Evolutionary conservation across 169 alveolate species (phyloP), one percentile per base, ranked within the genome.

Genomic region (Eimeria brunetti): DNA sequence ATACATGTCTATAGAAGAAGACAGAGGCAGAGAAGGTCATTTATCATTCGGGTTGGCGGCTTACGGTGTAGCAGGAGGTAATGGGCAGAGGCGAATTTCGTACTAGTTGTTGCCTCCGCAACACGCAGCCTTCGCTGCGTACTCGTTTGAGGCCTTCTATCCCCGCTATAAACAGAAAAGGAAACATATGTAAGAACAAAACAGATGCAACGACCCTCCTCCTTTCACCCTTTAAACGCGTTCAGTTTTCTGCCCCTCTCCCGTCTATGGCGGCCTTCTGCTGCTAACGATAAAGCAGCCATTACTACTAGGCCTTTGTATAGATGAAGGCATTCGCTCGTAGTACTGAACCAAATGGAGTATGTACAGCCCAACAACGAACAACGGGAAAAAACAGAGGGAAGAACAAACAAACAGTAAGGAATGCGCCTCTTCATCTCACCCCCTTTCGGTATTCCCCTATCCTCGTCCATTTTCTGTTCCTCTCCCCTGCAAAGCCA

Each of bases 71-170:
- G 85, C 91, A 76, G 67, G 95, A 76, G 64, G 83, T 91, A 6
- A 91, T 58, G 44, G 95, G 95, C 18, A 91, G 91, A 41, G 95
- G 67, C 44, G 91, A 76, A 81, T 85, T 91, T 49, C 95, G 85
- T 4, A 91, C 90, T 20, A 91, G 91, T 20, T 56, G 90, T 53
- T 91, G 95, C 22, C 91, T 56, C 71, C 80, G 58, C 44, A 91
- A 75, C 38, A 91, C 95, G 44, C 95, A 91, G n/a, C 95, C 95
- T 24, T 91, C 95, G 27, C 95, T 91, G 41, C 91, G 90, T 53
- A 91, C 95, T 53, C 95, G 56, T n/a, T 76, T 91, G 71, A 91
- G 76, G 41, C 53, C 53, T 27, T 83, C 90, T 30, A 51, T 7
- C 30, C 58, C 58, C 58, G 33, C 84, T 73, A 64, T 60, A 60